Evolutionary conservation across 2,329 filamentous ascomycete genomes (phyloP).

Genomic region (Aureobasidium subglaciale): DNA sequence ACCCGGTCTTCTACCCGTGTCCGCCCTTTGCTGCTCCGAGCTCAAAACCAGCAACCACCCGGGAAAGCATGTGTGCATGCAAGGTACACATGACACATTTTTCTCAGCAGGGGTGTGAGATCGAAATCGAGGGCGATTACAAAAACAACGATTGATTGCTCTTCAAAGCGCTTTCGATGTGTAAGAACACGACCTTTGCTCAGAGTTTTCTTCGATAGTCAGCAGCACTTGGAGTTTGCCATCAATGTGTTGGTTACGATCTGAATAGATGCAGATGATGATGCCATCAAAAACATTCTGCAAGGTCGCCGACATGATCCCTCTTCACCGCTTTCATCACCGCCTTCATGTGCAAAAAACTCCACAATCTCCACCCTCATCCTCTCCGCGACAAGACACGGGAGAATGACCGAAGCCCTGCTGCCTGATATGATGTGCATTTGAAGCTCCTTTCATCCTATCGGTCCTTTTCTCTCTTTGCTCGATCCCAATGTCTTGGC

Average conservation of each 20-base stretch:
- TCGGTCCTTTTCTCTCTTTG: constrained; percentile 1
- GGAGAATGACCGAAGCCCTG: background rate
- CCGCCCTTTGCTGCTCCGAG: background rate
- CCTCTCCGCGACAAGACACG: background rate
- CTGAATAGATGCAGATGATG: no score
- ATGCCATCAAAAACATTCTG: no score
- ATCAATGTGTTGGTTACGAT: no score
- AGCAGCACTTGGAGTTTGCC: background rate
- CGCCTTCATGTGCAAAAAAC: background rate
- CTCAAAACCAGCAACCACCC: no score
- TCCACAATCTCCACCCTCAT: constrained; percentile 5
- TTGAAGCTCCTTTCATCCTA: constrained; percentile 6
- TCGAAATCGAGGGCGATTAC: background rate
- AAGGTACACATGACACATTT: background rate
- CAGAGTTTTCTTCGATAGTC: no score
- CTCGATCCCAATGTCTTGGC: background rate
- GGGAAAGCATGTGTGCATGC: background rate
- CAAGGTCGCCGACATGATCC: background rate
- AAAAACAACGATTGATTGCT: background rate
- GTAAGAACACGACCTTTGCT: no score
- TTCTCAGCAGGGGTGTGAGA: background rate
- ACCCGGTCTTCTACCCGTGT: background rate
- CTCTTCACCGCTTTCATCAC: background rate
- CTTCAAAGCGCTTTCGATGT: background rate
- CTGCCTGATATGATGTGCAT: background rate